These are phyloP conservation scores for Xylariales sp. DNA, from an alignment of 2,329 filamentous ascomycete genomes.

Conservation along the genomic window DNA sequence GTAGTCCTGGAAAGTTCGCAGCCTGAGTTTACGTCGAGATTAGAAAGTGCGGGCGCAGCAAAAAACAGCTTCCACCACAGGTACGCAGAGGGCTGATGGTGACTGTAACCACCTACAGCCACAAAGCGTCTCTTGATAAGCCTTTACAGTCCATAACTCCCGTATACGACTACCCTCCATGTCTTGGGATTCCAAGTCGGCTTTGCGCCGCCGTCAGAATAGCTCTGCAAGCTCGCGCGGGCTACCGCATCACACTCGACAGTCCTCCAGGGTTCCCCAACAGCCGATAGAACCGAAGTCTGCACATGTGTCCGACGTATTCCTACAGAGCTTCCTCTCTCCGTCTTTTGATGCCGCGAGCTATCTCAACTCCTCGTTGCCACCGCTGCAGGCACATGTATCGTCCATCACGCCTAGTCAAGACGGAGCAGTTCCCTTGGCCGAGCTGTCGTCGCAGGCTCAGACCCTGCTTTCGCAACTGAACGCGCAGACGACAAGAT, in stretches of 20 bases:
- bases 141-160: too few species aligned
- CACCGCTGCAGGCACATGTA: conserved; percentile 53
- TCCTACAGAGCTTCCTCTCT: conserved; percentile 70
- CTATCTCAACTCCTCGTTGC: conserved; percentile 78
- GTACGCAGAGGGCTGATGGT: too few species aligned
- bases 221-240: conserved; percentile 32
- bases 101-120: too few species aligned
- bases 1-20: too few species aligned
- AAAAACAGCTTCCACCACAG: too few species aligned
- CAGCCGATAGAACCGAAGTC: conserved; percentile 44
- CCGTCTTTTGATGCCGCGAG: conserved; percentile 77
- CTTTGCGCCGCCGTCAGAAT: conserved; percentile 40
- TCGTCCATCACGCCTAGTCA: conserved; percentile 17
- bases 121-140: too few species aligned
- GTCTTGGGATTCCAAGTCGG: conserved; percentile 34
- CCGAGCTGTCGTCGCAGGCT: conserved; percentile 75
- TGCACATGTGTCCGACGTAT: conserved; percentile 64
- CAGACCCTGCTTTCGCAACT: conserved; percentile 84
- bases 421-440: conserved; percentile 52
- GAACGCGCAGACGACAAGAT: conserved; percentile 79
- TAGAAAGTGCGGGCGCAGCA: too few species aligned
- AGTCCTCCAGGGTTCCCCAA: conserved; percentile 25
- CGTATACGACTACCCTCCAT: neutral
- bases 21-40: too few species aligned
- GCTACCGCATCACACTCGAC: conserved; percentile 36